Evolutionary conservation across 1,284 basidiomycete genomes (phyloP), one percentile per base, ranked within the genome.

Genomic region (Meripilus lineatus): DNA sequence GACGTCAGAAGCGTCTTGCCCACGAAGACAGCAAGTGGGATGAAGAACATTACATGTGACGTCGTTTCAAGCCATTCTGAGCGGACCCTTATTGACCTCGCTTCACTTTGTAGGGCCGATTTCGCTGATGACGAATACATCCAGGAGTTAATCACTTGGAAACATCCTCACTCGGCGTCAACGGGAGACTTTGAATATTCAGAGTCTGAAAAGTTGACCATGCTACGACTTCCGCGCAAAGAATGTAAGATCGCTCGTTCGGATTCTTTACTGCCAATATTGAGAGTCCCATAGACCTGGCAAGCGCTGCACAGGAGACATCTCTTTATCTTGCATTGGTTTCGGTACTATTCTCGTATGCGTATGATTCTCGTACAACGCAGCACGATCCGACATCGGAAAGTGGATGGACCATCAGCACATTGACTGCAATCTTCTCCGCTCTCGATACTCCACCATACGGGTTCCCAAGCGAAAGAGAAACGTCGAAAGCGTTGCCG

Each of bases 361-460:
- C 77, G 6, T 91, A 91, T 59, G 88, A 91, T 50, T 72, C 75
- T 38, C 79, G 87, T 33, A 86, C 81, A 5, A 87, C 81, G 0
- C 77, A 84, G 50, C 69, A 71, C 40, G 88, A 90, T 50, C 77
- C 86, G 18, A 89, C 84, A 2, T 74, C 86, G 11, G 88, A 91
- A 62, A 90, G 88, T 57, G 81, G 85, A 17, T 90, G 87, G 87
- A 90, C 88, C 2, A 71, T 90, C 42, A 74, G 78, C 51, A 70
- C 66, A 32, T 70, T 90, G 42, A 77, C 76, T 5, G 81, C 88
- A 34, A 77, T 79, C 3, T 88, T 90, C 62, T 79, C 86, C 22
- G 84, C 88, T 1, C 76, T 90, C 23, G 84, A 89, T 58, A 75
- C 81, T 22, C 75, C 82, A 32, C 77, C 77, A 2, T 81, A 76